phyloP scores from a whole-genome alignment of 805 yeast genomes.

The Zygoascus flipseniorum region DNA sequence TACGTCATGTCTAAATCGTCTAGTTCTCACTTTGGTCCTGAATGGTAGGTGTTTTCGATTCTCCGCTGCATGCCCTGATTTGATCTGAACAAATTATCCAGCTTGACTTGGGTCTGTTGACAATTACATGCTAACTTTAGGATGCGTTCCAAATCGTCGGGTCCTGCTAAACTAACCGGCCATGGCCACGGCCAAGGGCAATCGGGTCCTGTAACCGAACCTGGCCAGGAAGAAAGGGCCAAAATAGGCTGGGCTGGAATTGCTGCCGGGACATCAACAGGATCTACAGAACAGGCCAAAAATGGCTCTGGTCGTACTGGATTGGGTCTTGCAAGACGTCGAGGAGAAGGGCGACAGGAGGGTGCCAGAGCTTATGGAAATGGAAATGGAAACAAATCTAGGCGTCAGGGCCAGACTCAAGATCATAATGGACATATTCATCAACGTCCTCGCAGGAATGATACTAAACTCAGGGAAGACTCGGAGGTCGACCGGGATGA shows the following conservation, averaged over 20 bases:
- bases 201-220: not conserved
- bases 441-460: not conserved
- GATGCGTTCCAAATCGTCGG: conserved; percentile 6
- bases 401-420: not conserved
- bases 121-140: not conserved
- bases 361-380: not conserved
- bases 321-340: not conserved
- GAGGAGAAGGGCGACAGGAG: not conserved
- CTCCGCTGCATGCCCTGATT: not conserved
- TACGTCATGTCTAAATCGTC: conserved; percentile 22
- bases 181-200: not conserved
- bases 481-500: not conserved
- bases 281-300: not conserved
- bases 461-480: not conserved
- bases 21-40: conserved; percentile 21
- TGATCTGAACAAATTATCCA: not conserved
- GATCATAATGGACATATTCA: not conserved
- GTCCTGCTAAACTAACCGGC: conserved; percentile 3
- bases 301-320: not conserved
- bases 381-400: not conserved
- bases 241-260: conserved; percentile 15
- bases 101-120: not conserved
- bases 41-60: conserved; percentile 20
- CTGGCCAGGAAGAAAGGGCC: not conserved
- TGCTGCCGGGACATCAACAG: conserved; percentile 14